Evolutionary conservation across 2,329 filamentous ascomycete genomes (phyloP).

Genomic region (Sarocladium kiliense): DNA sequence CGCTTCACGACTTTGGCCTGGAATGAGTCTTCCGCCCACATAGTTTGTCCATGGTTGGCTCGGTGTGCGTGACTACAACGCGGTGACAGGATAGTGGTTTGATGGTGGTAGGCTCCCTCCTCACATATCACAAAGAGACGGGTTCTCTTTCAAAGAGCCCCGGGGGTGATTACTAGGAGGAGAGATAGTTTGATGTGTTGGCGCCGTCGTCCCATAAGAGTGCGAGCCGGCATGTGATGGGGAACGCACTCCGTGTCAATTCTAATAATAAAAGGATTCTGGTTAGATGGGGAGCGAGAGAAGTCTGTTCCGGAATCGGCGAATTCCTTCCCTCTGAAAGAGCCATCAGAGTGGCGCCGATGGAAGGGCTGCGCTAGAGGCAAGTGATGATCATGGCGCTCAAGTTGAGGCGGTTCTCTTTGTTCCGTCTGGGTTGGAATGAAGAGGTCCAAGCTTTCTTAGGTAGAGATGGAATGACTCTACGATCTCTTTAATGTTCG

Average conservation of each 20-base stretch:
- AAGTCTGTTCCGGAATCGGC: background rate
- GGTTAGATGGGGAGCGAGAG: background rate
- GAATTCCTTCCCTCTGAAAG: background rate
- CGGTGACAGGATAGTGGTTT: background rate
- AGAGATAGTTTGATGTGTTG: background rate
- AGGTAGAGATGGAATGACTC: background rate
- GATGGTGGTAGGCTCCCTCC: background rate
- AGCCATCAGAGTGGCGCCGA: background rate
- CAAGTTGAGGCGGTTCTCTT: too few relatives aligned
- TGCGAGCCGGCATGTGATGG: background rate
- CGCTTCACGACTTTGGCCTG: background rate
- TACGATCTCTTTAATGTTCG: background rate
- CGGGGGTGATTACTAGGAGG: background rate
- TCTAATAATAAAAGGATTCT: background rate
- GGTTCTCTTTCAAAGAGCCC: background rate
- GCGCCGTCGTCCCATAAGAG: background rate
- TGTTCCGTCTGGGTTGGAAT: too few relatives aligned
- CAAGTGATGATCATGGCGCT: too few relatives aligned
- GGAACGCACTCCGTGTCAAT: background rate
- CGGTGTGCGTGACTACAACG: background rate
- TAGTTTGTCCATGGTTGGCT: too few relatives aligned
- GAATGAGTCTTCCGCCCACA: background rate
- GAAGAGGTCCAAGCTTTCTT: too few relatives aligned
- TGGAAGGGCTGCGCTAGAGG: too few relatives aligned
- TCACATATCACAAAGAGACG: slow-evolving; percentile 8